Conservation (phyloP, 495 filamentous ascomycete genomes). For the Penicillium crystallinum region DNA sequence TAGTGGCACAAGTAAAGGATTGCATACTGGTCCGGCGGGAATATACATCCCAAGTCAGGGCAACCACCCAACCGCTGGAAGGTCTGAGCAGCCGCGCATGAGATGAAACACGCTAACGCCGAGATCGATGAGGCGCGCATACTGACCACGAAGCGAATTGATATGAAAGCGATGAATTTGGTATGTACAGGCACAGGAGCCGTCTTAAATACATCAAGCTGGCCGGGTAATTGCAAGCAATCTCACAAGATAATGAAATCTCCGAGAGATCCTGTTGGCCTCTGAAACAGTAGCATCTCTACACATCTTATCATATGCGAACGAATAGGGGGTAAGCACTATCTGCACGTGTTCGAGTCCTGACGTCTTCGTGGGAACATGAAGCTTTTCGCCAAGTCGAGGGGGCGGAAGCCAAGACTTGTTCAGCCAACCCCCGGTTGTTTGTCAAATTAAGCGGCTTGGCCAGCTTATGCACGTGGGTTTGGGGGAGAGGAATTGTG, state of each 20-base stretch:
- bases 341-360: slow-evolving; percentile 9
- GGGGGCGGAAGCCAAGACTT: slow-evolving; percentile 2
- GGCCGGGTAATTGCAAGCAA: neutral
- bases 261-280: neutral
- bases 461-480: neutral
- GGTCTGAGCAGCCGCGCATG: slow-evolving; percentile 49
- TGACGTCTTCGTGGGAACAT: slow-evolving; percentile 4
- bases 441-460: neutral
- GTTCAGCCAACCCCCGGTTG: neutral
- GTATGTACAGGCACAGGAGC: neutral
- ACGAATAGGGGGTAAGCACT: slow-evolving; percentile 2
- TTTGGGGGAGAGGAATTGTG: neutral
- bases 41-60: slow-evolving; percentile 65
- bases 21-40: slow-evolving; percentile 66
- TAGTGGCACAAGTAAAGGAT: neutral
- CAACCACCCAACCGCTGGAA: slow-evolving; percentile 66
- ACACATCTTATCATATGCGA: neutral
- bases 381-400: slow-evolving; percentile 2
- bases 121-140: slow-evolving; percentile 23
- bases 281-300: neutral
- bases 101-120: slow-evolving; percentile 17
- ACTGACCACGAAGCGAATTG: slow-evolving; percentile 6
- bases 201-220: neutral
- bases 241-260: neutral
- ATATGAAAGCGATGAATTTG: neutral